A percentile compares a stretch with the other conserved stretches of the same genome.
phyloP scores from a whole-genome alignment of 305 asterid genomes.

The Fraxinus ornus region DNA sequence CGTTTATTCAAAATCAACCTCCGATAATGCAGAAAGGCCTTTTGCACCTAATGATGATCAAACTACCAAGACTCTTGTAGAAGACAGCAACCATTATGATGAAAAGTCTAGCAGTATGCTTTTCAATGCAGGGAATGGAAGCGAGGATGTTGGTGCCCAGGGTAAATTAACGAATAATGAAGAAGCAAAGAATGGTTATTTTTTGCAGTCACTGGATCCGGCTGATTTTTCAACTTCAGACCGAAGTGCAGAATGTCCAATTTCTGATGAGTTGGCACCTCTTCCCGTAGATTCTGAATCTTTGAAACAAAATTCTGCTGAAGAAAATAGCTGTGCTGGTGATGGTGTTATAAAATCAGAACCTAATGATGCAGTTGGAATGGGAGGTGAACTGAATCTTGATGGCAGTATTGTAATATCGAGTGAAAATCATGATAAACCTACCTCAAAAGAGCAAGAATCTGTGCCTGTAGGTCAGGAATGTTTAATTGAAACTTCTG shows the following conservation, averaged over 20 bases:
- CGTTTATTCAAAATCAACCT: constrained; percentile 24
- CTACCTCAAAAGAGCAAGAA: constrained; percentile 17
- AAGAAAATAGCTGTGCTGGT: constrained; percentile 10
- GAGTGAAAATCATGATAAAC: constrained; percentile 27
- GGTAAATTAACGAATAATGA: constrained; percentile 3
- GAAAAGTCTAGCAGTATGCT: constrained; percentile 20
- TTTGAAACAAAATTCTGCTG: constrained; percentile 10
- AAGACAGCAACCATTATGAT: constrained; percentile 26
- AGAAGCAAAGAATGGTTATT: constrained; percentile 23
- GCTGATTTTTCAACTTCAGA: constrained; percentile 27
- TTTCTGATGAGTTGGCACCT: constrained; percentile 9
- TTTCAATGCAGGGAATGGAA: constrained; percentile 30
- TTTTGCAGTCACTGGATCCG: constrained; percentile 13
- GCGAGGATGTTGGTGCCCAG: constrained; percentile 27
- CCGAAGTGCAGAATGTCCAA: constrained; percentile 9
- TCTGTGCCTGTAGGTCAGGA: constrained; percentile 14
- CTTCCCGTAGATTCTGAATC: constrained; percentile 13
- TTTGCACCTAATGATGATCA: constrained; percentile 26
- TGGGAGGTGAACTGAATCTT: constrained; percentile 26
- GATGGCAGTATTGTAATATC: constrained; percentile 18
- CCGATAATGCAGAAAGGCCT: constrained; percentile 8
- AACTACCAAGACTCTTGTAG: constrained; percentile 23
- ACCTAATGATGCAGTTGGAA: constrained; percentile 15
- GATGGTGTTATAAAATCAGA: constrained; percentile 17
- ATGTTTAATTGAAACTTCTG: constrained; percentile 20